Conservation (phyloP, 2,329 filamentous ascomycete genomes). For the Metarhizium brunneum region DNA sequence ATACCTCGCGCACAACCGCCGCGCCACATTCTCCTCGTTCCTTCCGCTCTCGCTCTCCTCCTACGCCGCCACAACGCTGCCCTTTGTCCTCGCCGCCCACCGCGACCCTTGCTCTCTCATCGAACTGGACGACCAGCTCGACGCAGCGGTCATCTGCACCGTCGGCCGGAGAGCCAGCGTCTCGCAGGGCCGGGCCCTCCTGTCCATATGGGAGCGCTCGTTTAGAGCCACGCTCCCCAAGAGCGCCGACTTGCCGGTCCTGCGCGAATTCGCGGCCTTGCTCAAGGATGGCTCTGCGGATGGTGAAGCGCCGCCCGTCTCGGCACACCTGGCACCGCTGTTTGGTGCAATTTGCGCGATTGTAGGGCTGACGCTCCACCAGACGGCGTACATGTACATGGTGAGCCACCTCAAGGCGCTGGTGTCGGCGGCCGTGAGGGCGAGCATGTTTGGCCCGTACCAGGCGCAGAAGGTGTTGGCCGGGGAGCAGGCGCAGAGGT, state of each 20-base stretch:
- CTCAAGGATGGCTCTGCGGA: conserved; percentile 20
- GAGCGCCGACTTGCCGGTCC: conserved; percentile 15
- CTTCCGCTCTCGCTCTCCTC: conserved; percentile 61
- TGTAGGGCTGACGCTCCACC: conserved; percentile 49
- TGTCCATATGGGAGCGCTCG: conserved; percentile 68
- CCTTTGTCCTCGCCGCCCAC: conserved; percentile 64
- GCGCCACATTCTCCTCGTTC: conserved; percentile 51
- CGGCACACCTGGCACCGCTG: conserved; percentile 61
- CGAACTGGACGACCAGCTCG: conserved; percentile 63
- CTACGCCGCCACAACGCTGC: conserved; percentile 62
- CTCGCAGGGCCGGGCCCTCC: conserved; percentile 65
- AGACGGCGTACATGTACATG: conserved; percentile 67
- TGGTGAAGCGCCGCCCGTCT: conserved; percentile 31
- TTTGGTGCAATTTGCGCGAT: conserved; percentile 57
- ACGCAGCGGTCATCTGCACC: conserved; percentile 69
- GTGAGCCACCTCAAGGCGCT: conserved; percentile 69
- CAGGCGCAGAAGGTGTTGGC: conserved; percentile 68
- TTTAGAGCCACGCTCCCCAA: conserved; percentile 35
- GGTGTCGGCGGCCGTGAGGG: conserved; percentile 66
- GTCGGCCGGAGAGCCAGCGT: conserved; percentile 68
- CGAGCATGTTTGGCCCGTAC: conserved; percentile 72
- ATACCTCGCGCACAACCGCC: conserved; percentile 57
- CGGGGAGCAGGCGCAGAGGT: conserved; percentile 43
- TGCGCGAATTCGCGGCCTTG: conserved; percentile 27
- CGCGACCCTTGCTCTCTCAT: conserved; percentile 40